A percentile compares a stretch with the other conserved stretches of the same genome.
These are phyloP conservation scores for Cercospora nicotianae DNA, from an alignment of 2,329 filamentous ascomycete genomes.

Conservation along the genomic window DNA sequence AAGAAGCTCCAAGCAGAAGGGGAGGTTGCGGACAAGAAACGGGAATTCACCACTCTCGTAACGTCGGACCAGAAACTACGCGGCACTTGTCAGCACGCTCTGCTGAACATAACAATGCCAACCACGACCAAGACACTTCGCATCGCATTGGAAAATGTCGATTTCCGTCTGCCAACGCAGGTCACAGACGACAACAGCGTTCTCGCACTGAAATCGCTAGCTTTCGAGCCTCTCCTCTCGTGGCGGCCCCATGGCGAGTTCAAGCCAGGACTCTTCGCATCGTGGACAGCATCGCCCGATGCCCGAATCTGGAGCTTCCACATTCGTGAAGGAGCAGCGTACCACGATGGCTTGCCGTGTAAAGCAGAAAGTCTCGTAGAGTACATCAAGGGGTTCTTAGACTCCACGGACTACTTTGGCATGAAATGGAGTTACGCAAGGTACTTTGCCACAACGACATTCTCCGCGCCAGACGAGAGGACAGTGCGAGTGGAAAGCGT, in stretches of 20 bases:
- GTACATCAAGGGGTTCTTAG: conserved; percentile 14
- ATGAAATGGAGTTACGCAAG: conserved; percentile 20
- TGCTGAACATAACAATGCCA: neutral
- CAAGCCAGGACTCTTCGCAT: conserved; percentile 15
- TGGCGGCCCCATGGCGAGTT: conserved; percentile 14
- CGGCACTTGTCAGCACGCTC: neutral
- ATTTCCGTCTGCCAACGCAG: conserved; percentile 18
- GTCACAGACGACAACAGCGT: conserved; percentile 21
- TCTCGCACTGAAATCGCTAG: conserved; percentile 14
- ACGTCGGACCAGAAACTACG: neutral
- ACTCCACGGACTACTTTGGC: conserved; percentile 19
- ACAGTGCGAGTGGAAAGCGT: conserved; percentile 9
- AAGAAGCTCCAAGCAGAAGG: neutral
- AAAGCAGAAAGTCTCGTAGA: conserved; percentile 3
- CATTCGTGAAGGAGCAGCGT: conserved; percentile 12
- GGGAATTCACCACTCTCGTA: too few relatives aligned
- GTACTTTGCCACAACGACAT: conserved; percentile 14
- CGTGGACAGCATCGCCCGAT: conserved; percentile 8
- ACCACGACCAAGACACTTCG: conserved; percentile 7
- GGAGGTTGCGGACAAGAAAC: too few relatives aligned
- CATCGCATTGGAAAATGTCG: conserved; percentile 17
- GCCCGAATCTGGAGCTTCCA: conserved; percentile 10
- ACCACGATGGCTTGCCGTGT: conserved; percentile 13
- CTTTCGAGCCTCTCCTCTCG: conserved; percentile 13
- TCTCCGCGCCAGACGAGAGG: conserved; percentile 4